These are phyloP conservation scores for Cyclotella choctawhatcheeana DNA, from an alignment of 108 stramenopile species.

Conservation along the genomic window DNA sequence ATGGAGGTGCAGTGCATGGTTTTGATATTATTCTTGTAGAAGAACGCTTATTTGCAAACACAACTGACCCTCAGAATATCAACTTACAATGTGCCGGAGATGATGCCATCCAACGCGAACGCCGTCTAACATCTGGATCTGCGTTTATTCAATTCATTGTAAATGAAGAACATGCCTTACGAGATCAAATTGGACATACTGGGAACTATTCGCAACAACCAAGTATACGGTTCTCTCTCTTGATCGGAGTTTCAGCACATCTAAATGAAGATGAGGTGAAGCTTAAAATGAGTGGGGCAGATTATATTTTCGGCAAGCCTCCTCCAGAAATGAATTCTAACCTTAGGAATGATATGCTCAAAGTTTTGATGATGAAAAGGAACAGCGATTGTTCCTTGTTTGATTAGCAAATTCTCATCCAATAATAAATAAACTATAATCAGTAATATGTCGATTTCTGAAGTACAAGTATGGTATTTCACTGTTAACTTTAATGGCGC, in stretches of 20 bases:
- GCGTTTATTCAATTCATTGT: slow-evolving; percentile 31
- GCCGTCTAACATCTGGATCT: slow-evolving; percentile 28
- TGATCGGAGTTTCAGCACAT: slow-evolving; percentile 68
- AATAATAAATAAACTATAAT: too few relatives aligned
- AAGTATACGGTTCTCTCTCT: slow-evolving; percentile 41
- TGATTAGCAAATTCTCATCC: slow-evolving; percentile 13
- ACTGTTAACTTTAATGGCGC: not conserved
- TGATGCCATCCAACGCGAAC: slow-evolving; percentile 46
- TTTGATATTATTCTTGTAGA: slow-evolving; percentile 73
- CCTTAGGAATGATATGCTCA: slow-evolving; percentile 56
- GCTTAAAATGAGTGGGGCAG: slow-evolving; percentile 57
- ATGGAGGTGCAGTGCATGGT: slow-evolving; percentile 49
- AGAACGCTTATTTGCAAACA: slow-evolving; percentile 43
- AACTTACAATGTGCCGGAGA: slow-evolving; percentile 41
- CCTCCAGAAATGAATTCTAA: slow-evolving; percentile 58
- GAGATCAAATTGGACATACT: not conserved
- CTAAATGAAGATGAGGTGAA: slow-evolving; percentile 41
- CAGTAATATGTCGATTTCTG: too few relatives aligned
- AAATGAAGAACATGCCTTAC: slow-evolving; percentile 18
- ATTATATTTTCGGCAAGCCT: slow-evolving; percentile 73
- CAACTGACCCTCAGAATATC: too few relatives aligned
- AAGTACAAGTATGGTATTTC: too few relatives aligned
- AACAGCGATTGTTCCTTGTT: not conserved
- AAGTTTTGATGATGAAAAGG: slow-evolving; percentile 58
- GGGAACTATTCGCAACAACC: not conserved